Base-by-base conservation (phyloP, 2,329 filamentous ascomycete genomes). In the Ophiostoma tasmaniense region DNA sequence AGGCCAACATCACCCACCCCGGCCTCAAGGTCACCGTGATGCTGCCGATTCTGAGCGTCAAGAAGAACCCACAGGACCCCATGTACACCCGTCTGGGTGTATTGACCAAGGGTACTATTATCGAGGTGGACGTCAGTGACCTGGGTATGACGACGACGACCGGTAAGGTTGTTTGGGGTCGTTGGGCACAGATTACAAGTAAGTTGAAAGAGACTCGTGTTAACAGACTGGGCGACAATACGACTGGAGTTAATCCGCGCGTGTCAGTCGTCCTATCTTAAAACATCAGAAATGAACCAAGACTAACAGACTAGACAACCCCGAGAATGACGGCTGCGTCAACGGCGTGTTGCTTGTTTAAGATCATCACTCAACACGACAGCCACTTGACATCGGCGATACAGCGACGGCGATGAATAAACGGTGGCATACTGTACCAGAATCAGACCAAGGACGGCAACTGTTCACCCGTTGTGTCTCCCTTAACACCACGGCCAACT, bases 51-150 rank as follows among this genome's bases (percentile, higher is more conserved):
- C 83, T 92, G 68, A 84, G 84, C 68, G 75, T 76, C 62, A 76
- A 92, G 84, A 93, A 92, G 84, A 94, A 93, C 78, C 90, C 91
- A 1, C 89, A 92, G 77, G 91, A 92, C 77, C 91, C 92, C 0
- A 84, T 96, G 76, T 97, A 97, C 80, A 97, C 94, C 0, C 93
- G 97, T 76, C 82, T 98, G 5, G 94, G 94, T 71, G 5, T 79
- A 20, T 68, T 97, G 76, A 94, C 91, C 62, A 93, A 93, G 80
- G 92, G 92, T 72, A 95, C 81, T 0, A 78, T 83, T 66, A 87
- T 94, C 76, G 94, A 98, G 80, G 93, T 98, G 75, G 97, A 99
- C 77, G 93, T 97, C 37, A 90, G 87, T 69, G 95, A 99, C 78
- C 80, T 98, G 72, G 95, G 95, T 72, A 82, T 98, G 71, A 92